Conservation (phyloP, 305 asterid species). For the Fraxinus albicans region DNA sequence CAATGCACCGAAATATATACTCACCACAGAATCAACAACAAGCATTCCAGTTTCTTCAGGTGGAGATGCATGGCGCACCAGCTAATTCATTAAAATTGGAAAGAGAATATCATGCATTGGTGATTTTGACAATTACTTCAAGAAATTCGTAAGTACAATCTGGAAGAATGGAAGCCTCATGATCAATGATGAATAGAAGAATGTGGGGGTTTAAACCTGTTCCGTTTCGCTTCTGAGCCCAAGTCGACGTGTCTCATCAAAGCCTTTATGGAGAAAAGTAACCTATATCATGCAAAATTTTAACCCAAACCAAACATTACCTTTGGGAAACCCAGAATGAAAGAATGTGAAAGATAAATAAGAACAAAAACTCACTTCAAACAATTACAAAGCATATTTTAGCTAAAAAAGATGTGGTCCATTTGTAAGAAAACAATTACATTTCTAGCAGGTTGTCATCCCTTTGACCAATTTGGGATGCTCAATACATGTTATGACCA, state of each 20-base stretch:
- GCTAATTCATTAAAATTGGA: slow-evolving; percentile 43
- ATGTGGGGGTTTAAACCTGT: slow-evolving; percentile 48
- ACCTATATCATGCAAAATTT: slow-evolving; percentile 47
- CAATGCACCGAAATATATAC: slow-evolving; percentile 27
- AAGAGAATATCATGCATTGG: slow-evolving; percentile 8
- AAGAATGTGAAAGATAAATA: slow-evolving; percentile 9
- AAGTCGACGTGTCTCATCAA: slow-evolving; percentile 97
- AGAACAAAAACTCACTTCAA: background rate
- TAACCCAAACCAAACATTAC: slow-evolving; percentile 24
- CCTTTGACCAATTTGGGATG: background rate
- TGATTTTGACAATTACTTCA: background rate
- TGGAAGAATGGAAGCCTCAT: slow-evolving; percentile 6
- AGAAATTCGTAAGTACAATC: slow-evolving; percentile 10
- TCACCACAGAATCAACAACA: slow-evolving; percentile 98
- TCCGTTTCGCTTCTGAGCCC: slow-evolving; percentile 89
- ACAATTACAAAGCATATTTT: background rate
- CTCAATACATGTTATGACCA: background rate
- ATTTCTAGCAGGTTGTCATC: background rate
- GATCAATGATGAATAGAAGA: slow-evolving; percentile 14
- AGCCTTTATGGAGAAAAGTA: slow-evolving; percentile 95
- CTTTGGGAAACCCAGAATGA: slow-evolving; percentile 13
- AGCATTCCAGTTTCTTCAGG: slow-evolving; percentile 98
- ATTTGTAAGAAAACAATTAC: background rate
- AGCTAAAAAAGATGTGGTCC: background rate
- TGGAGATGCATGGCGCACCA: slow-evolving; percentile 89